Percentiles rank a stretch among this genome's conserved stretches.
These are phyloP conservation scores for Ceratobasidium sp. DNA, from an alignment of 1,284 basidiomycete genomes.

Conservation along the genomic window DNA sequence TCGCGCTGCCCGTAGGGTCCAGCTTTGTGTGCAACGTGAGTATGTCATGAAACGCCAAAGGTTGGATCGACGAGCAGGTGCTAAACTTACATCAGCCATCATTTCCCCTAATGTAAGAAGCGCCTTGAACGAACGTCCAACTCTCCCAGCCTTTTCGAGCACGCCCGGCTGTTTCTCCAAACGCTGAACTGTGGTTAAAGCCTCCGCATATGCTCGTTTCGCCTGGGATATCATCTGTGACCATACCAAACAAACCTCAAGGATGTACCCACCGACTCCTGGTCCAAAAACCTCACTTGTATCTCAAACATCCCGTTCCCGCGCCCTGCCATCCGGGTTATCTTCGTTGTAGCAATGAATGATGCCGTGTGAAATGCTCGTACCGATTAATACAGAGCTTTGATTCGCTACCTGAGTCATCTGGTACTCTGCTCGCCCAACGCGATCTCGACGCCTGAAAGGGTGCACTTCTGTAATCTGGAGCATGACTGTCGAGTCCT, in stretches of 20 bases:
- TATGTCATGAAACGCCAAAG: no score
- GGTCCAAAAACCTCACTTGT: background rate
- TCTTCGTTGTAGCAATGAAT: background rate
- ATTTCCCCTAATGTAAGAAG: background rate
- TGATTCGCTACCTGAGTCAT: background rate
- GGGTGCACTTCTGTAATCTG: background rate
- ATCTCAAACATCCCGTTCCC: background rate
- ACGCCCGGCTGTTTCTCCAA: background rate
- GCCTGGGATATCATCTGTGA: background rate
- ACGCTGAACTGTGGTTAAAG: background rate
- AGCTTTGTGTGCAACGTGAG: background rate
- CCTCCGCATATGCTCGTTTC: background rate
- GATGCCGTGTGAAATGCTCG: background rate
- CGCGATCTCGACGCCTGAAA: background rate
- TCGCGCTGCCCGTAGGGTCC: background rate
- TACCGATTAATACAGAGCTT: background rate
- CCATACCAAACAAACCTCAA: no score
- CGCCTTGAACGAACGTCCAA: background rate
- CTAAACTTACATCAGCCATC: background rate
- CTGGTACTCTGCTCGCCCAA: background rate
- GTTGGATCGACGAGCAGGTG: no score
- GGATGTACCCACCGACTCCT: background rate
- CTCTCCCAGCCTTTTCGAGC: background rate
- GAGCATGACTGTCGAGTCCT: background rate
- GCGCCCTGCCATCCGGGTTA: background rate